Conservation (phyloP, 1,284 basidiomycete species). For the Ceratobasidium papillatum region DNA sequence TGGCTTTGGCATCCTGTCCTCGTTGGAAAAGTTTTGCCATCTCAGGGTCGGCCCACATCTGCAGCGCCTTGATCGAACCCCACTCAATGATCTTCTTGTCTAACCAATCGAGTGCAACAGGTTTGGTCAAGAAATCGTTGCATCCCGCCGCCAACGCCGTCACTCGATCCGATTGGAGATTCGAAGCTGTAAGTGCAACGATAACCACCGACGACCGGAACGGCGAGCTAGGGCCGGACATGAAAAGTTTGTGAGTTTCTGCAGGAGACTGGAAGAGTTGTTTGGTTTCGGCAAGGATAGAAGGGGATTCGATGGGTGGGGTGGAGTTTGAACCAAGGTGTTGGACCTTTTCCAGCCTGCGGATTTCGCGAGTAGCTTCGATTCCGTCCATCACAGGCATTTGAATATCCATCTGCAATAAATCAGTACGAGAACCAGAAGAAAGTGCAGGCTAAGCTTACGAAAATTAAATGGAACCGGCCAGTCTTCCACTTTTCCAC, state of each 20-base stretch:
- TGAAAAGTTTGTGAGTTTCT: slow-evolving; percentile 13
- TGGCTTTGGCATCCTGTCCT: slow-evolving; percentile 42
- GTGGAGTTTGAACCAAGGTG: slow-evolving; percentile 62
- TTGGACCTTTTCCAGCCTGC: slow-evolving; percentile 81
- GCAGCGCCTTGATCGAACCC: slow-evolving; percentile 88
- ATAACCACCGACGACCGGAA: slow-evolving; percentile 97
- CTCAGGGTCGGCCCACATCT: slow-evolving; percentile 79
- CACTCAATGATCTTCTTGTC: slow-evolving; percentile 99
- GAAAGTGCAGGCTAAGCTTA: slow-evolving; percentile 54
- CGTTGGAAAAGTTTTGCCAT: slow-evolving; percentile 30
- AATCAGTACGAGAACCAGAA: neutral
- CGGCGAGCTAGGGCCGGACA: slow-evolving; percentile 55
- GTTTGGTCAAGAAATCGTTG: slow-evolving; percentile 99
- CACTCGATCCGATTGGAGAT: slow-evolving; percentile 90
- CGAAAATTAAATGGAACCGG: slow-evolving; percentile 94
- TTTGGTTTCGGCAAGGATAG: slow-evolving; percentile 41
- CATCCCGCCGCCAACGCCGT: slow-evolving; percentile 96
- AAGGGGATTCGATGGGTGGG: slow-evolving; percentile 62
- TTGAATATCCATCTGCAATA: slow-evolving; percentile 95
- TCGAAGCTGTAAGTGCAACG: slow-evolving; percentile 96
- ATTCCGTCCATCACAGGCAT: slow-evolving; percentile 99
- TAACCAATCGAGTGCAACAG: slow-evolving; percentile 93
- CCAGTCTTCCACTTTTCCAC: slow-evolving; percentile 96
- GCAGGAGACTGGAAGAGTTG: slow-evolving; percentile 7
- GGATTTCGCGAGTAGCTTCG: slow-evolving; percentile 95